A percentile compares a stretch with the other conserved stretches of the same genome.
Evolutionary conservation across 169 alveolate species (phyloP).

Genomic region (Plasmodium gallinaceum): DNA sequence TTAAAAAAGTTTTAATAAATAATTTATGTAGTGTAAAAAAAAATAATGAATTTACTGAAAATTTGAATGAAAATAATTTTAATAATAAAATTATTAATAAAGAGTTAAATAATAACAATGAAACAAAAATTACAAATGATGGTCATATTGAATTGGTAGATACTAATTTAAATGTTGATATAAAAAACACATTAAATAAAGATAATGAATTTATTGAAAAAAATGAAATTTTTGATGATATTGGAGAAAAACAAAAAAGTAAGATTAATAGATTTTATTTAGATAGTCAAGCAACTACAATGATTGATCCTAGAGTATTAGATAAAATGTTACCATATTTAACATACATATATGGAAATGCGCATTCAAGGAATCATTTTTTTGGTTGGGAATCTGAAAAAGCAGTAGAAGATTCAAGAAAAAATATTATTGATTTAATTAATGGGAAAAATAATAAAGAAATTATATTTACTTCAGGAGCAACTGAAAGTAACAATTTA

Average conservation of each 20-base stretch:
- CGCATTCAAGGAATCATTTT: slow-evolving; percentile 97
- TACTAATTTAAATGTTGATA: neutral
- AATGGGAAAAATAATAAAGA: slow-evolving; percentile 92
- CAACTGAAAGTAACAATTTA: slow-evolving; percentile 98
- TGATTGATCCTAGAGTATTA: slow-evolving; percentile 97
- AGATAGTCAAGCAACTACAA: slow-evolving; percentile 98
- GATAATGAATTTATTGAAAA: neutral
- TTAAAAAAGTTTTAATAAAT: slow-evolving; percentile 9
- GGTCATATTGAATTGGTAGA: neutral
- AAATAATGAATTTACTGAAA: neutral
- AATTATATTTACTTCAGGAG: slow-evolving; percentile 98
- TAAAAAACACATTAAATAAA: neutral
- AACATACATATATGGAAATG: slow-evolving; percentile 96
- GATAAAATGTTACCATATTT: slow-evolving; percentile 98
- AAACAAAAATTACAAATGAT: neutral
- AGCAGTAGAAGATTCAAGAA: slow-evolving; percentile 95
- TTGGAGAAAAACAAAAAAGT: slow-evolving; percentile 41
- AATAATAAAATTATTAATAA: neutral
- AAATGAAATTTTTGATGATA: slow-evolving; percentile 5
- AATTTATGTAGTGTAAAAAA: neutral
- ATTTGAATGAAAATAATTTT: neutral
- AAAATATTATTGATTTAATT: slow-evolving; percentile 90
- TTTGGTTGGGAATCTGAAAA: slow-evolving; percentile 98
- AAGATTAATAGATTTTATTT: slow-evolving; percentile 86
- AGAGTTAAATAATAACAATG: neutral